Percentiles rank a stretch among this genome's conserved stretches.
Conservation (phyloP, 192 early-diverging fungal genomes). For the Spizellomyces sp. region DNA sequence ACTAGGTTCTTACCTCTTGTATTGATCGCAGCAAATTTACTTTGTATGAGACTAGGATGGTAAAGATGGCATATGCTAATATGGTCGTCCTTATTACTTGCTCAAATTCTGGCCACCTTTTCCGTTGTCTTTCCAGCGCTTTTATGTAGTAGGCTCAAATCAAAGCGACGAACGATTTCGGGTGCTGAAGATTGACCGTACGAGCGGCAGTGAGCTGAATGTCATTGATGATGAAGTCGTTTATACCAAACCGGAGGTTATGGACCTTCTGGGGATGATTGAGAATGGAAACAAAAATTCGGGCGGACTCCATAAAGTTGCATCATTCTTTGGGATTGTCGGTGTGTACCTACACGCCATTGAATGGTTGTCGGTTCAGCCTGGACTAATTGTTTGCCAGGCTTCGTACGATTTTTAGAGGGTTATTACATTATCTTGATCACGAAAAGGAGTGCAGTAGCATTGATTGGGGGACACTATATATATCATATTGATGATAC, state of each 20-base stretch:
- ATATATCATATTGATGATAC: constrained; percentile 96
- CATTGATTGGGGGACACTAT: constrained; percentile 91
- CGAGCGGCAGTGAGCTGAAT: constrained; percentile 60
- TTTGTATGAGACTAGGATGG: constrained; percentile 87
- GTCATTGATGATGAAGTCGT: constrained; percentile 80
- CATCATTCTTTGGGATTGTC: constrained; percentile 74
- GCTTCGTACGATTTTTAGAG: constrained; percentile 89
- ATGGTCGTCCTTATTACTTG: neutral
- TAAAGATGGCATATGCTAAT: constrained; percentile 21
- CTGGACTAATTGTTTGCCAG: constrained; percentile 26
- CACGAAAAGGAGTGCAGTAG: constrained; percentile 81
- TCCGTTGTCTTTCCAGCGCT: constrained; percentile 51
- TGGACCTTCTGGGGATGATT: constrained; percentile 73
- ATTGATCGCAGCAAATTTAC: constrained; percentile 62
- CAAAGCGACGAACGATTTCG: constrained; percentile 73
- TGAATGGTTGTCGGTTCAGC: neutral
- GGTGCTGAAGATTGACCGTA: constrained; percentile 89
- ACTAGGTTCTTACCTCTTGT: neutral
- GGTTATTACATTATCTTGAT: constrained; percentile 91
- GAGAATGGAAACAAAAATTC: constrained; percentile 75
- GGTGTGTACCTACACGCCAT: constrained; percentile 34
- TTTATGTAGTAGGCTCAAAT: constrained; percentile 84
- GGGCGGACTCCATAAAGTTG: constrained; percentile 71
- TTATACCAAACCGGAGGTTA: constrained; percentile 74
- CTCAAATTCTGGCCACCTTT: neutral